These are phyloP conservation scores for Trichoderma citrinoviride DNA, from an alignment of 2,329 filamentous ascomycete genomes.

Conservation along the genomic window DNA sequence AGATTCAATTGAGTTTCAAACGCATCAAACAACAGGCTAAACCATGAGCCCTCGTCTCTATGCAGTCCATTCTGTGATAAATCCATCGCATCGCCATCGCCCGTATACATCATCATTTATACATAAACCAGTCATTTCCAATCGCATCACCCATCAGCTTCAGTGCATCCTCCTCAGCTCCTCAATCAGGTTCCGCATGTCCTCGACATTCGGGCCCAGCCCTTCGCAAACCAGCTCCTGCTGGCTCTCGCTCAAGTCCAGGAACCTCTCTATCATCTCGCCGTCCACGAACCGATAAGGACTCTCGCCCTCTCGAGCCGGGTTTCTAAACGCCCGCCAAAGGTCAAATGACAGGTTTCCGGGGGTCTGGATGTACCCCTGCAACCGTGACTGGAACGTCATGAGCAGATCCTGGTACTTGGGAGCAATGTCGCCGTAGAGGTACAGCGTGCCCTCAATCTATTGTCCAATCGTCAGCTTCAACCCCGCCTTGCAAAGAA, in stretches of 20 bases:
- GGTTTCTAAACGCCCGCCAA: slow-evolving; percentile 80
- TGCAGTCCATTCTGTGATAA: background rate
- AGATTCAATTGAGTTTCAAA: no score
- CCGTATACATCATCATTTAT: background rate
- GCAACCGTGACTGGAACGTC: slow-evolving; percentile 71
- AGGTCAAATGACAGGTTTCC: slow-evolving; percentile 73
- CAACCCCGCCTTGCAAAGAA: background rate
- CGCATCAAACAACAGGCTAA: no score
- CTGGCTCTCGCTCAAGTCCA: slow-evolving; percentile 63
- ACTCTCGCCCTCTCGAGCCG: slow-evolving; percentile 68
- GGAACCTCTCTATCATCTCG: slow-evolving; percentile 81
- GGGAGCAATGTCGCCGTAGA: slow-evolving; percentile 76
- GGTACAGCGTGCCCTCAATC: slow-evolving; percentile 88
- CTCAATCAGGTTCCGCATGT: slow-evolving; percentile 61
- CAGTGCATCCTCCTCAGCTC: slow-evolving; percentile 62
- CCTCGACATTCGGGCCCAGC: slow-evolving; percentile 58
- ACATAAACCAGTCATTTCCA: background rate
- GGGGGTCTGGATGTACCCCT: slow-evolving; percentile 61
- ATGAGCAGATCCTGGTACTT: slow-evolving; percentile 76
- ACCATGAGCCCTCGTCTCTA: background rate
- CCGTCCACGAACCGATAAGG: slow-evolving; percentile 90
- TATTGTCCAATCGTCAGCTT: slow-evolving; percentile 36
- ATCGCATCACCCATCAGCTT: slow-evolving; percentile 12
- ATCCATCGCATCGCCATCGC: background rate
- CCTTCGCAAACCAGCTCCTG: slow-evolving; percentile 55